Percentiles rank a stretch among this genome's conserved stretches.
phyloP scores from a whole-genome alignment of 2,329 filamentous ascomycete genomes.

The Pseudocercospora musae region DNA sequence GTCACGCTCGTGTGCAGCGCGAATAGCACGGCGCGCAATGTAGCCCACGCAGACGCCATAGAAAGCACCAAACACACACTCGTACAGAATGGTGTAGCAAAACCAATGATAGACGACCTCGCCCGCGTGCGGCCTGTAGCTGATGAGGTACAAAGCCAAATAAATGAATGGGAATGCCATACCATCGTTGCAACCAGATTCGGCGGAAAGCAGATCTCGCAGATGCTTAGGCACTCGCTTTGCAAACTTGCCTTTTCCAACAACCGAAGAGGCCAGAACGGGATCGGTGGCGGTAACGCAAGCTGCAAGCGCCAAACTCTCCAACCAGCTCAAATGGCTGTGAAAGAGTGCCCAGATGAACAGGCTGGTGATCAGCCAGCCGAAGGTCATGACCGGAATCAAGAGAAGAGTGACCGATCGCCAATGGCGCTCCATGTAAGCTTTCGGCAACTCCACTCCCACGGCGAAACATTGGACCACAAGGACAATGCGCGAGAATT shows the following conservation, averaged over 20 bases:
- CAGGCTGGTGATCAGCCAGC: constrained; percentile 87
- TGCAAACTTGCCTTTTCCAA: constrained; percentile 98
- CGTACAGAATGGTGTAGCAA: constrained; percentile 85
- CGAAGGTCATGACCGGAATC: constrained; percentile 94
- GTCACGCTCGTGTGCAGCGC: constrained; percentile 76
- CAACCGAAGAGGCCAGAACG: constrained; percentile 92
- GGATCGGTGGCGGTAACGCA: constrained; percentile 98
- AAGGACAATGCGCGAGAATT: constrained; percentile 84
- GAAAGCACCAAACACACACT: constrained; percentile 88
- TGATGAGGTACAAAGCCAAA: constrained; percentile 82
- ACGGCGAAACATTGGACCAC: constrained; percentile 92
- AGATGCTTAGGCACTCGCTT: constrained; percentile 97
- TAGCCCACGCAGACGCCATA: constrained; percentile 89
- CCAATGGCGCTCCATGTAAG: constrained; percentile 99
- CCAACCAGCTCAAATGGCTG: constrained; percentile 76
- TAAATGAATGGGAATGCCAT: constrained; percentile 99
- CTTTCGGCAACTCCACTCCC: constrained; percentile 83
- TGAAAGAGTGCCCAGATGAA: constrained; percentile 90
- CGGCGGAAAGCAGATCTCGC: constrained; percentile 87
- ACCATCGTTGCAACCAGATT: constrained; percentile 98
- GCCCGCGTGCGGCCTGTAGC: constrained; percentile 66
- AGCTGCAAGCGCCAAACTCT: constrained; percentile 80
- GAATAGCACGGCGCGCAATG: constrained; percentile 84
- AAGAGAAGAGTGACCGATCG: constrained; percentile 83
- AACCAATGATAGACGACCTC: constrained; percentile 82